Evolutionary conservation across 352 stramenopile species (phyloP).

Genomic region (Discostella stelligera): DNA sequence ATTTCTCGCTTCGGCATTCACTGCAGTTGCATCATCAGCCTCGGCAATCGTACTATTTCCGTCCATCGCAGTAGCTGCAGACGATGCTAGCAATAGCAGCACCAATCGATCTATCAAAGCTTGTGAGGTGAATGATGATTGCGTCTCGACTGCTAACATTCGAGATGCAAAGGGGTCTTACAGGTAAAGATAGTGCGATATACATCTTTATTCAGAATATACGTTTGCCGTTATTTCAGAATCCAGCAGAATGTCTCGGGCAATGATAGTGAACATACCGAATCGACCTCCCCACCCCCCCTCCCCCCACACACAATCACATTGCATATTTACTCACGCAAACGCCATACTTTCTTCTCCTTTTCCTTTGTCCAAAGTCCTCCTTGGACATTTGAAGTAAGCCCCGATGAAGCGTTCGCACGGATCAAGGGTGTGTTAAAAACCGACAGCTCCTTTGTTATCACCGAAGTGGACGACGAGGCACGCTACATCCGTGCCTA

Average conservation of each 20-base stretch:
- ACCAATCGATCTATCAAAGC: constrained; percentile 22
- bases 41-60: constrained; percentile 24
- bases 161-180: constrained; percentile 54
- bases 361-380: constrained; percentile 26
- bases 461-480: constrained; percentile 58
- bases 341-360: too few relatives aligned
- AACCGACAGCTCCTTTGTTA: constrained; percentile 43
- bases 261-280: too few relatives aligned
- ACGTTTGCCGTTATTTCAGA: too few relatives aligned
- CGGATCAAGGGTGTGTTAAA: constrained; percentile 70
- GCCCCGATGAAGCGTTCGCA: constrained; percentile 68
- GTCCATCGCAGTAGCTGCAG: constrained; percentile 33
- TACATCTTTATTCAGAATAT: too few relatives aligned
- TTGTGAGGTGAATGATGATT: constrained; percentile 46
- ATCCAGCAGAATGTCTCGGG: too few relatives aligned
- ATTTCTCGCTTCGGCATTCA: constrained; percentile 18
- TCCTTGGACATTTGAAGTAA: constrained; percentile 76
- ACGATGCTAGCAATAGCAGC: constrained; percentile 2
- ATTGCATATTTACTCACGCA: too few relatives aligned
- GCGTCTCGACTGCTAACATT: constrained; percentile 74
- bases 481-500: constrained; percentile 59
- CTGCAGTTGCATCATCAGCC: background rate
- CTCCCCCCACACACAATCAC: background rate
- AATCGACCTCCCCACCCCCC: too few relatives aligned
- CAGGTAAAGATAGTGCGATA: background rate